A percentile compares a stretch with the other conserved stretches of the same genome.
Evolutionary conservation across 2,329 filamentous ascomycete genomes (phyloP).

Genomic region (Ascosphaera apis): DNA sequence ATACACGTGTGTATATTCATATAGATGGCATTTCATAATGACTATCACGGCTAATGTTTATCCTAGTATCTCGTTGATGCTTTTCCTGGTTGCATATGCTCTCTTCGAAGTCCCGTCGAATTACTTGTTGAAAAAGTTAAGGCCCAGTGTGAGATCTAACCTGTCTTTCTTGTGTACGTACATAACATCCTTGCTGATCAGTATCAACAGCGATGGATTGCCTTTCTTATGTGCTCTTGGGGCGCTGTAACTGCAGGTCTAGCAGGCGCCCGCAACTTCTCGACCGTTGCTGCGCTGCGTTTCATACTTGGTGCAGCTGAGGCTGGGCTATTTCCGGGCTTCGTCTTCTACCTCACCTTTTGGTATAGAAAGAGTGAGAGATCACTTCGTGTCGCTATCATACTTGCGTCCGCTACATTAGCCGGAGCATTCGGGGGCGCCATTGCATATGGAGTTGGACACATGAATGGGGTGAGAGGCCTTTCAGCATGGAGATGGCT

Average conservation of each 20-base stretch:
- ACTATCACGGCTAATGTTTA: slow-evolving; percentile 4
- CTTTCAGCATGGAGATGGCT: slow-evolving; percentile 25
- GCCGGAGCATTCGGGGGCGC: slow-evolving; percentile 31
- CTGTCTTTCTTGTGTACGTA: neutral
- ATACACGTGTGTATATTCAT: slow-evolving; percentile 24
- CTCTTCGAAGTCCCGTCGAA: slow-evolving; percentile 29
- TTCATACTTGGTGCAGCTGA: slow-evolving; percentile 29
- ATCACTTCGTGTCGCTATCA: slow-evolving; percentile 33
- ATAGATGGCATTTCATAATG: neutral
- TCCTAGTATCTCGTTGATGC: slow-evolving; percentile 21
- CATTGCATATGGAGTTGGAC: slow-evolving; percentile 28
- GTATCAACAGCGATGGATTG: slow-evolving; percentile 21
- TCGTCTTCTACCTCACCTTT: slow-evolving; percentile 27
- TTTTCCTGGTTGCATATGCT: slow-evolving; percentile 26
- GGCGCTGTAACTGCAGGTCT: slow-evolving; percentile 25
- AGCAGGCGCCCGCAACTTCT: slow-evolving; percentile 21
- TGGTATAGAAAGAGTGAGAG: slow-evolving; percentile 34
- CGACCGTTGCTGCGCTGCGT: slow-evolving; percentile 22
- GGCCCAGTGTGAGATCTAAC: slow-evolving; percentile 15
- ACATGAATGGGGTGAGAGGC: slow-evolving; percentile 15
- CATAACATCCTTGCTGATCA: neutral
- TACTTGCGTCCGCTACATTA: slow-evolving; percentile 31
- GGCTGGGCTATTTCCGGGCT: slow-evolving; percentile 26
- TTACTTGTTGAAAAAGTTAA: slow-evolving; percentile 25
- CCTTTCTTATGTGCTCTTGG: slow-evolving; percentile 28